A percentile compares a stretch with the other conserved stretches of the same genome.
phyloP scores from a whole-genome alignment of 2,329 filamentous ascomycete genomes.

The Scedosporium minutisporum region DNA sequence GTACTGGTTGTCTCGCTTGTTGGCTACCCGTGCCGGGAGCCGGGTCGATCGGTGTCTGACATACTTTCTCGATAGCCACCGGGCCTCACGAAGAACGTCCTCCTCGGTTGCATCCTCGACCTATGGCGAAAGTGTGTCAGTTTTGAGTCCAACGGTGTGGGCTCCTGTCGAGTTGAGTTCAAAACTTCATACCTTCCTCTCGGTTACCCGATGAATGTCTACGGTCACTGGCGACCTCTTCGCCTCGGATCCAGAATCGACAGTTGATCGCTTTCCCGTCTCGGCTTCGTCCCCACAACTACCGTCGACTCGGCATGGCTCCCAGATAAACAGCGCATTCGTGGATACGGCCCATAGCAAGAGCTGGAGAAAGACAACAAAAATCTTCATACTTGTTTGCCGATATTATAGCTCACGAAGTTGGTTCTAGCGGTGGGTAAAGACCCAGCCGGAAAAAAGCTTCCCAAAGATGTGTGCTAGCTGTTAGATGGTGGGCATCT shows the following conservation, averaged over 20 bases:
- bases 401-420: neutral
- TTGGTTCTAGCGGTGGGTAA: too few species aligned
- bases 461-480: neutral
- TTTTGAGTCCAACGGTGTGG: neutral
- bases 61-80: conserved; percentile 1
- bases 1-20: conserved; percentile 34
- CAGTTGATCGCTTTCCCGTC: neutral
- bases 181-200: neutral
- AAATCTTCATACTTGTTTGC: neutral
- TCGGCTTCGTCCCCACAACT: conserved; percentile 4
- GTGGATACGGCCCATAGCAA: conserved; percentile 2
- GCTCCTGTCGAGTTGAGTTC: neutral
- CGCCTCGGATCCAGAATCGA: neutral
- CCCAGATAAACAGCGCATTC: conserved; percentile 11
- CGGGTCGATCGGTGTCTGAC: neutral
- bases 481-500: neutral
- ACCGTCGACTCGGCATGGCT: conserved; percentile 10
- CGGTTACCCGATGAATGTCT: neutral
- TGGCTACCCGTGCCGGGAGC: neutral
- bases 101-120: neutral
- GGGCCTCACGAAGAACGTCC: neutral
- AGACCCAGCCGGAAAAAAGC: neutral
- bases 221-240: conserved; percentile 1
- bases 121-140: neutral
- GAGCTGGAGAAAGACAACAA: conserved; percentile 1